These are phyloP conservation scores for Leccinum pachyderme DNA, from an alignment of 1,284 basidiomycete genomes.

Conservation along the genomic window DNA sequence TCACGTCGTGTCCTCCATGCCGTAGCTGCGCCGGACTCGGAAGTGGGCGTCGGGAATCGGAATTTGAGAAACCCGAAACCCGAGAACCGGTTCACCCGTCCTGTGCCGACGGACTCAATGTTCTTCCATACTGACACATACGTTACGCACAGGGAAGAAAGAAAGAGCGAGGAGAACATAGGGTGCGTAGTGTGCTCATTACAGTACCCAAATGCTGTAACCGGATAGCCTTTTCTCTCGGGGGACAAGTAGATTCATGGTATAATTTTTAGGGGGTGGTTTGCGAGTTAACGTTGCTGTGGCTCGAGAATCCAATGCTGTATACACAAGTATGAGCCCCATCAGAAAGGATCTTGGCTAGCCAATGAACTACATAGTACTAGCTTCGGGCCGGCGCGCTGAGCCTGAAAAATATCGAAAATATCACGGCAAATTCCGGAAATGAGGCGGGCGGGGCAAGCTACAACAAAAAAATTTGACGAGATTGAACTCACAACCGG, in stretches of 20 bases:
- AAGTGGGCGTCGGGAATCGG: neutral
- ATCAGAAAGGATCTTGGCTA: too few species aligned
- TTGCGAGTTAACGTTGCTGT: neutral
- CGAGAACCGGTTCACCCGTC: neutral
- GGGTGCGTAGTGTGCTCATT: neutral
- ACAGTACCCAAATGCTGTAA: neutral
- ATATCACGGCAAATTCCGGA: constrained; percentile 8
- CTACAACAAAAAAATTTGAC: constrained; percentile 7
- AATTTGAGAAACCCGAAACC: neutral
- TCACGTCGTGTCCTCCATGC: neutral
- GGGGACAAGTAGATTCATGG: neutral
- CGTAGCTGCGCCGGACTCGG: neutral
- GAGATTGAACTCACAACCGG: neutral
- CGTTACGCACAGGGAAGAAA: neutral
- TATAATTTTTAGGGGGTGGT: neutral
- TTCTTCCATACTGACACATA: neutral
- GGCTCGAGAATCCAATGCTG: neutral
- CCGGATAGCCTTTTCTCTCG: neutral
- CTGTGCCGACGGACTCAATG: neutral
- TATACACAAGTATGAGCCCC: neutral
- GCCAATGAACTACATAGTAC: too few species aligned
- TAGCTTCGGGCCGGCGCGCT: constrained; percentile 1
- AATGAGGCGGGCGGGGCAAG: constrained; percentile 1
- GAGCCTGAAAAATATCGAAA: constrained; percentile 6
- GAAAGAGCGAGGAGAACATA: neutral